phyloP scores from a whole-genome alignment of 441 rosid genomes.

The Croton setiger region DNA sequence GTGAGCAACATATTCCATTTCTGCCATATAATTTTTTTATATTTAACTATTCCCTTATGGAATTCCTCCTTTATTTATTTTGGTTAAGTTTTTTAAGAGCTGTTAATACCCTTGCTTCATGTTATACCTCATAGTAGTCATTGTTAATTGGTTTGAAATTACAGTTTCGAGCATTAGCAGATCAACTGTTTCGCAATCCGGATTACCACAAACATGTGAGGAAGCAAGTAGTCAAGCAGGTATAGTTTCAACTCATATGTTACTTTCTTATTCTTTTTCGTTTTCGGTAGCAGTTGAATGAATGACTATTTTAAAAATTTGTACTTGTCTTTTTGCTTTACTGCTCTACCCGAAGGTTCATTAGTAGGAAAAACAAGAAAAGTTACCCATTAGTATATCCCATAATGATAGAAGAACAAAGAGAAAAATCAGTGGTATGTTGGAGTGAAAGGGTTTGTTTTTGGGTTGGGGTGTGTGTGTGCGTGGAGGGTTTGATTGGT shows the following conservation, averaged over 20 bases:
- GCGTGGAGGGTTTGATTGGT: too few relatives aligned
- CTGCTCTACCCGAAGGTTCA: not conserved
- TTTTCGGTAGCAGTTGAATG: not conserved
- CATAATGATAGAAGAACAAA: not conserved
- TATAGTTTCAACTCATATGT: constrained; percentile 23
- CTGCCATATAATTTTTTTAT: not conserved
- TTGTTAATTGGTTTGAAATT: constrained; percentile 7
- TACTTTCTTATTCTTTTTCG: not conserved
- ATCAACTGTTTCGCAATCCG: constrained; percentile 80
- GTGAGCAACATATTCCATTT: constrained; percentile 30
- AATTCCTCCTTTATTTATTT: not conserved
- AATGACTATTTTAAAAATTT: not conserved
- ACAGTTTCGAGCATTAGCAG: constrained; percentile 95
- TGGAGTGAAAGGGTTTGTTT: too few relatives aligned
- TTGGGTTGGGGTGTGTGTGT: too few relatives aligned
- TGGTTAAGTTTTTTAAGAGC: not conserved
- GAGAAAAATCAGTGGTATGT: not conserved
- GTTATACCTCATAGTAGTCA: not conserved
- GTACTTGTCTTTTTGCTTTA: not conserved
- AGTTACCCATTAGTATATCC: not conserved
- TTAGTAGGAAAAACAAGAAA: not conserved
- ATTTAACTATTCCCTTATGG: not conserved
- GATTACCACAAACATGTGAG: constrained; percentile 81
- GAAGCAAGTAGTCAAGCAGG: constrained; percentile 86
- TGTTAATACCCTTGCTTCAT: constrained; percentile 5